phyloP scores from a whole-genome alignment of 768 basidiomycete genomes.

The Xerocomellus amylosporus region DNA sequence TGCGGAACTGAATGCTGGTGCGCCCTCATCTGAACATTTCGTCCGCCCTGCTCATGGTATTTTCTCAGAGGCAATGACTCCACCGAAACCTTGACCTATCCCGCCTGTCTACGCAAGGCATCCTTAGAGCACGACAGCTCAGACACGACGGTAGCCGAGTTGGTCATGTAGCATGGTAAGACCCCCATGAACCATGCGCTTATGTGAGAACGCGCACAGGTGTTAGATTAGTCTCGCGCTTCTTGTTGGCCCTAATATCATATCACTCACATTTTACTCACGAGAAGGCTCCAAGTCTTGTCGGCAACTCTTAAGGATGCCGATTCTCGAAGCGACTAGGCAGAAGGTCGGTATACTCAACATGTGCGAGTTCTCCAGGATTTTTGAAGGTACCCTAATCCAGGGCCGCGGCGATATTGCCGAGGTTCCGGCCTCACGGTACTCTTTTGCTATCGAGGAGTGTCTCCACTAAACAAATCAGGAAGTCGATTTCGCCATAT shows the following conservation, averaged over 20 bases:
- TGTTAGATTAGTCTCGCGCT: slow-evolving; percentile 17
- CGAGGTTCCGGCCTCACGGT: not conserved
- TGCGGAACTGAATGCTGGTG: slow-evolving; percentile 89
- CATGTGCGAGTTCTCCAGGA: not conserved
- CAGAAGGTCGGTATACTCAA: not conserved
- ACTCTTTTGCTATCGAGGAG: not conserved
- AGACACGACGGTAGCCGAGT: slow-evolving; percentile 4
- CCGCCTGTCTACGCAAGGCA: not conserved
- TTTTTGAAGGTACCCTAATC: not conserved
- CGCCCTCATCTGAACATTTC: slow-evolving; percentile 26
- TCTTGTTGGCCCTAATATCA: slow-evolving; percentile 15
- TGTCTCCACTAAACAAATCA: not conserved
- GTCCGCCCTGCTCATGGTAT: not conserved
- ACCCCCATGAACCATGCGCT: slow-evolving; percentile 6
- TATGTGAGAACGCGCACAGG: slow-evolving; percentile 14
- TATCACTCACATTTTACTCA: not conserved
- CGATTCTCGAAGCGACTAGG: not conserved
- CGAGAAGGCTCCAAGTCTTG: not conserved
- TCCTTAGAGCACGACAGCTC: not conserved
- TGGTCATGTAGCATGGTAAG: slow-evolving; percentile 13
- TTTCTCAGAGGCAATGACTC: slow-evolving; percentile 31
- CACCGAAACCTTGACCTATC: slow-evolving; percentile 29
- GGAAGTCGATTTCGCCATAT: not conserved
- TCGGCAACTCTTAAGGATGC: not conserved
- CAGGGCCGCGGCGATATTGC: not conserved